Base-by-base conservation (phyloP, 352 stramenopile species). In the Globisporangium middletonii region DNA sequence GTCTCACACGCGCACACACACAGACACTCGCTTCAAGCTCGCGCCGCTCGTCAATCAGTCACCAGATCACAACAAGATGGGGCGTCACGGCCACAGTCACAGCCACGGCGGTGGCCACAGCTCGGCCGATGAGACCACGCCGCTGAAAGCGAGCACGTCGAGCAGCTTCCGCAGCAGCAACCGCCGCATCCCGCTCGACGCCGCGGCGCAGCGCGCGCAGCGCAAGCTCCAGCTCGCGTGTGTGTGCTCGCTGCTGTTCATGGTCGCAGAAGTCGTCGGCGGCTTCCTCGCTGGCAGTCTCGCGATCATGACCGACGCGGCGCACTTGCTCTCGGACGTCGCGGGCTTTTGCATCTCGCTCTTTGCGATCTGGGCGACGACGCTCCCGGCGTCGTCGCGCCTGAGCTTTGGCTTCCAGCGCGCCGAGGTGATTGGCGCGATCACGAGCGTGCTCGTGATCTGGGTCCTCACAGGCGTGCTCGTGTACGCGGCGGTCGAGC, bases 381-480 rank as follows among this genome's bases (percentile, higher is more conserved):
- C 79, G 60, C 45, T 88, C 53, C 86, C 86, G 11, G 86, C 80
- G 19, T 92, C 77, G 30, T 75, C 63, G 41, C 83, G 72, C n/a
- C 59, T 94, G 60, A 98, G 91, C 41, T 99, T 95, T 80, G 96
- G 97, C 38, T 94, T 98, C 50, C 89, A 97, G 60, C 81, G 97
- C 33, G 94, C 90, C 6, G 97, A 99, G 64, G 93, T 98, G 16
- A 80, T 99, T 26, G 94, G 92, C 27, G 97, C 97, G 30, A 65
- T 99, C 26, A 93, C 96, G 26, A 96, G 75, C 33, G 96, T 98
- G 64, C 65, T 96, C 12, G 76, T 93, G 49, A 94, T 99, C 60
- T 96, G 89, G 58, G 78, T 98, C 52, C 79, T 99, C 47, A 98
- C 90, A 35, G 79, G 95, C 41, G 83, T 94, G 58, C 82, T 99